These are phyloP conservation scores for Annulohypoxylon moriforme DNA, from an alignment of 495 filamentous ascomycete species.

Conservation along the genomic window DNA sequence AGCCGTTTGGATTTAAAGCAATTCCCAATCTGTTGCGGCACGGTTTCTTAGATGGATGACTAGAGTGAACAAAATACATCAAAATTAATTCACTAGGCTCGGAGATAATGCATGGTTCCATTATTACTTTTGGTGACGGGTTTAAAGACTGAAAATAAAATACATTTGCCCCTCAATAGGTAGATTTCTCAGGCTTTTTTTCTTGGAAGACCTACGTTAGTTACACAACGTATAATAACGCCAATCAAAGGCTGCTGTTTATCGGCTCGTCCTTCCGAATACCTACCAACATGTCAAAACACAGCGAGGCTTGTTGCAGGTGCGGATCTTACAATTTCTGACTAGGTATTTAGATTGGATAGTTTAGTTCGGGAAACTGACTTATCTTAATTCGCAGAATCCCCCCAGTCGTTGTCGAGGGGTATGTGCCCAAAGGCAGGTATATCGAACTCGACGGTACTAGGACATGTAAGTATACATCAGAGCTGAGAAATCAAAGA, in stretches of 20 bases:
- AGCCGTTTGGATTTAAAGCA: no score
- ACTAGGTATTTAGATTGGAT: not conserved
- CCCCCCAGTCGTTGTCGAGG: not conserved
- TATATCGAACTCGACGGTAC: not conserved
- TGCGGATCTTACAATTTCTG: not conserved
- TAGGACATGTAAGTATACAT: not conserved
- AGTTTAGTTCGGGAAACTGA: not conserved
- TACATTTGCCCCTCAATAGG: no score
- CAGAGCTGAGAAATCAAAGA: not conserved
- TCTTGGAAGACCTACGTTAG: no score
- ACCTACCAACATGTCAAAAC: not conserved
- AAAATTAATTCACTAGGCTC: no score
- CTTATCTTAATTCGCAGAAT: not conserved
- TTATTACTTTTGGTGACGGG: not conserved
- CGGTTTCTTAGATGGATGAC: no score
- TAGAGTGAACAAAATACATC: no score
- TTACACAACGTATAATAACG: no score
- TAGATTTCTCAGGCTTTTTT: no score
- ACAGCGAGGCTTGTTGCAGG: not conserved
- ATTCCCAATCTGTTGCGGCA: no score
- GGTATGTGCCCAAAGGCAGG: not conserved
- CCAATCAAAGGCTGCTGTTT: no score
- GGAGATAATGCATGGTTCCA: not conserved
- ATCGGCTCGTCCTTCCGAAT: no score
- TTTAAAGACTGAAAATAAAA: not conserved